A percentile compares a stretch with the other conserved stretches of the same genome.
Evolutionary conservation across 805 yeast genomes (phyloP).

Genomic region (Kodamaea sagamina): DNA sequence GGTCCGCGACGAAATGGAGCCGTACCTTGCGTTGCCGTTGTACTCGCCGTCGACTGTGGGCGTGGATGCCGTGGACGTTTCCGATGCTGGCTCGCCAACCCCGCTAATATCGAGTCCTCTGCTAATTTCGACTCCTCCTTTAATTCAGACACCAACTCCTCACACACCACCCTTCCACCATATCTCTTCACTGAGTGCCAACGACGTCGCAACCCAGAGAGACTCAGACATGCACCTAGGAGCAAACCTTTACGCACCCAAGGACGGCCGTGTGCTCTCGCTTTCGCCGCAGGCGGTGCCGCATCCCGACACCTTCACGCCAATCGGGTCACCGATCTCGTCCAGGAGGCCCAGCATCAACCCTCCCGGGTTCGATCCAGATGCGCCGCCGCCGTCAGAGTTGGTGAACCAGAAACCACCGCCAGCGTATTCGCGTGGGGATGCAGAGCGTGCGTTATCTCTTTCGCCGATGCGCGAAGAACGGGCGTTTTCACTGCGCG

Average conservation of each 20-base stretch:
- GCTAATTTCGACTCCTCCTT: no score
- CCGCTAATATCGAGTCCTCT: no score
- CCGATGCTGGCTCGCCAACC: no score
- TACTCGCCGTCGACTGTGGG: conserved; percentile 54
- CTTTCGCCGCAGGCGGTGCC: conserved; percentile 70
- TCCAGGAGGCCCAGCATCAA: conserved; percentile 55
- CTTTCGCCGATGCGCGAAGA: conserved; percentile 29
- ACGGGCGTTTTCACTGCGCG: no score
- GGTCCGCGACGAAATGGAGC: conserved; percentile 1
- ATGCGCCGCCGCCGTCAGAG: conserved; percentile 19
- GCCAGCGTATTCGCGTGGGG: conserved; percentile 34
- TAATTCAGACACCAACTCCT: no score
- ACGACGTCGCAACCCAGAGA: conserved; percentile 37
- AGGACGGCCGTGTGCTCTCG: conserved; percentile 40
- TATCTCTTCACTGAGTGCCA: conserved; percentile 25
- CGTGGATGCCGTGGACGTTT: conserved; percentile 46
- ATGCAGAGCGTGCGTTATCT: conserved; percentile 14
- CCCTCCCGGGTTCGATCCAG: conserved; percentile 62
- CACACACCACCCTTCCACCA: conserved; percentile 29
- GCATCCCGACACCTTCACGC: conserved; percentile 41
- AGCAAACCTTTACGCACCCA: conserved; percentile 57
- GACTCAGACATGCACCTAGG: conserved; percentile 44
- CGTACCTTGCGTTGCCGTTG: neutral
- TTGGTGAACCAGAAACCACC: conserved; percentile 23
- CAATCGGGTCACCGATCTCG: conserved; percentile 37